Conservation (phyloP, 2,329 filamentous ascomycete species). For the Aspergillus texensis region DNA sequence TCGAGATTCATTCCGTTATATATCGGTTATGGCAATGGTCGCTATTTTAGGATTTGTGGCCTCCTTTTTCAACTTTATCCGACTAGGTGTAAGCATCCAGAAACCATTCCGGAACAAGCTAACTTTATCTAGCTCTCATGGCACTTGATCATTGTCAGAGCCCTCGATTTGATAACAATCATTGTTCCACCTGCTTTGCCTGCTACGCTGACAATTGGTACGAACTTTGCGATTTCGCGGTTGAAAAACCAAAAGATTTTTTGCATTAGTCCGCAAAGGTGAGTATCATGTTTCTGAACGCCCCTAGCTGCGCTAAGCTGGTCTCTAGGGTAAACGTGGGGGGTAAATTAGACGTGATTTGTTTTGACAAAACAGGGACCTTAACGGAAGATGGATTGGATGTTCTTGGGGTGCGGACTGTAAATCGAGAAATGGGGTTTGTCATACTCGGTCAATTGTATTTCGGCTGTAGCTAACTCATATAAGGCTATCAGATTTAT, state of each 20-base stretch:
- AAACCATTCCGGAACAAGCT: slow-evolving; percentile 15
- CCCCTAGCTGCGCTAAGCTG: slow-evolving; percentile 8
- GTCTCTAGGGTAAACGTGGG: slow-evolving; percentile 79
- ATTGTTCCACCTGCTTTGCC: slow-evolving; percentile 94
- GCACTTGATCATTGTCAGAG: slow-evolving; percentile 89
- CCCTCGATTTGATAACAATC: slow-evolving; percentile 94
- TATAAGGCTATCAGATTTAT: slow-evolving; percentile 38
- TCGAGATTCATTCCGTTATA: slow-evolving; percentile 94
- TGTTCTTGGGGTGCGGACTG: slow-evolving; percentile 83
- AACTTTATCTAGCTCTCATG: slow-evolving; percentile 63
- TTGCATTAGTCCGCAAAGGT: slow-evolving; percentile 89
- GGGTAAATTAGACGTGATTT: slow-evolving; percentile 93
- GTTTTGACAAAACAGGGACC: slow-evolving; percentile 99
- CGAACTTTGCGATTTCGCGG: slow-evolving; percentile 86
- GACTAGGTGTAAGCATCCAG: slow-evolving; percentile 59
- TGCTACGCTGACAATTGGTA: slow-evolving; percentile 93
- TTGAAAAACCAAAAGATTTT: slow-evolving; percentile 91
- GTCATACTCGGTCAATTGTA: slow-evolving; percentile 4
- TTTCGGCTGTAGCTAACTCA: slow-evolving; percentile 1
- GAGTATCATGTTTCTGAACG: slow-evolving; percentile 10
- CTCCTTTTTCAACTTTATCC: slow-evolving; percentile 91
- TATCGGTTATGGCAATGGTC: slow-evolving; percentile 90
- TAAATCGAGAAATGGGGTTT: slow-evolving; percentile 60
- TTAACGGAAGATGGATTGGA: slow-evolving; percentile 95
- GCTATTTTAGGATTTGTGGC: slow-evolving; percentile 85